Conservation (phyloP, 768 basidiomycete genomes). For the Boletus reticulatus region DNA sequence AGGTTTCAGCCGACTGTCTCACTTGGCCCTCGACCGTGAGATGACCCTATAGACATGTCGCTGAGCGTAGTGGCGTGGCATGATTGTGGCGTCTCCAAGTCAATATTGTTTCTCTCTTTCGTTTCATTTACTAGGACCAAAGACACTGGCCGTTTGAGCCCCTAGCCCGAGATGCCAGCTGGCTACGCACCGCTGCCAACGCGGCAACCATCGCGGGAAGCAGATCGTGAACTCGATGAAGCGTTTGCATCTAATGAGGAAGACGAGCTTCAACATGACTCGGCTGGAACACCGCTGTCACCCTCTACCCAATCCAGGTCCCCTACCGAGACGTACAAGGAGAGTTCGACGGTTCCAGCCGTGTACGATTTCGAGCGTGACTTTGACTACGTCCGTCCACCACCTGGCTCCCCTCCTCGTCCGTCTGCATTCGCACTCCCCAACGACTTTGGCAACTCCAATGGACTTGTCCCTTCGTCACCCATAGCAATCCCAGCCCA, state of each 20-base stretch:
- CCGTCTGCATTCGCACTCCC: conserved; percentile 57
- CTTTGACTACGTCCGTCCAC: conserved; percentile 65
- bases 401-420: conserved; percentile 75
- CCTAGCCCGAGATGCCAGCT: conserved; percentile 39
- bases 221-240: conserved; percentile 67
- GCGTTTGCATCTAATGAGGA: conserved; percentile 67
- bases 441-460: conserved; percentile 71
- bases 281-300: conserved; percentile 24
- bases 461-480: conserved; percentile 57
- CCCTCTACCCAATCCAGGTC: conserved; percentile 34
- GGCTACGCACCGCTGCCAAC: conserved; percentile 55
- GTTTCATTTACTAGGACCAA: neutral
- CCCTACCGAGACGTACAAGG: conserved; percentile 17
- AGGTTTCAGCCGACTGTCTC: too few species aligned
- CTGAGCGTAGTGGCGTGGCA: too few species aligned
- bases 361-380: conserved; percentile 73
- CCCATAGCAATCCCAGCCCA: conserved; percentile 36
- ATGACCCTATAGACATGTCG: too few species aligned
- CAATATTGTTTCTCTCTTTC: neutral
- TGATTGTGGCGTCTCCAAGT: neutral
- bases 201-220: conserved; percentile 42
- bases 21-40: too few species aligned
- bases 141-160: neutral
- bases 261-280: conserved; percentile 22
- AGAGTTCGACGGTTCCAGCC: conserved; percentile 16